Evolutionary conservation across 1,284 basidiomycete species (phyloP).

Genomic region (Volvariella volvacea): DNA sequence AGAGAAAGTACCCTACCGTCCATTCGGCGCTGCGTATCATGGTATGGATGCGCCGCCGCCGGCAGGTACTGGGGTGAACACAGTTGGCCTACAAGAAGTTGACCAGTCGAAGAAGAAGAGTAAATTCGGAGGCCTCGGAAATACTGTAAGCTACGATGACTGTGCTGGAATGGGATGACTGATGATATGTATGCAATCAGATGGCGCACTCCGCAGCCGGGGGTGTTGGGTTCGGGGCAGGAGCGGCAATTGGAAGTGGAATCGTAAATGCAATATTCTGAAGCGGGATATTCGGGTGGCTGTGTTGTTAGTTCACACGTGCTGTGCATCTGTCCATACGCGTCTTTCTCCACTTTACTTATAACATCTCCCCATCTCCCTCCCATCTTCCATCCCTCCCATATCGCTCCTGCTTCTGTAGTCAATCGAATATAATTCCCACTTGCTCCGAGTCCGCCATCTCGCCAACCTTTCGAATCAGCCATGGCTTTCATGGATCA

Average conservation of each 20-base stretch:
- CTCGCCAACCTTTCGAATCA: neutral
- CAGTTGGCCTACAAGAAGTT: conserved; percentile 30
- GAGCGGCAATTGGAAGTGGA: conserved; percentile 22
- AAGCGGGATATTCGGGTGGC: conserved; percentile 6
- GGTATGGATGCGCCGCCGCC: conserved; percentile 27
- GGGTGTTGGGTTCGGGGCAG: conserved; percentile 57
- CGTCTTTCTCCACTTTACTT: neutral
- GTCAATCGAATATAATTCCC: neutral
- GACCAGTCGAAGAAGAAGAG: conserved; percentile 45
- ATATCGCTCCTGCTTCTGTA: conserved; percentile 2
- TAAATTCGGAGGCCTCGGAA: conserved; percentile 53
- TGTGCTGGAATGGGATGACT: conserved; percentile 3
- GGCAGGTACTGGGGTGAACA: conserved; percentile 23
- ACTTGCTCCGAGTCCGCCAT: too few relatives aligned
- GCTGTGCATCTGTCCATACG: neutral
- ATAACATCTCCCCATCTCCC: neutral
- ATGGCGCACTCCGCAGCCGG: conserved; percentile 54
- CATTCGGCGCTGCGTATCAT: conserved; percentile 30
- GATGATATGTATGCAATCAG: conserved; percentile 21
- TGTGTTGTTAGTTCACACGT: conserved; percentile 5
- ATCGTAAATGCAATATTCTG: conserved; percentile 22
- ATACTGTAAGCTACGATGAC: conserved; percentile 36
- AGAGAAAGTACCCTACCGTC: conserved; percentile 24
- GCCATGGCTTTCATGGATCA: conserved; percentile 33
- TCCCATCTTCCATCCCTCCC: neutral